phyloP scores from a whole-genome alignment of 2,329 filamentous ascomycete species.

The Peltaster fructicola region DNA sequence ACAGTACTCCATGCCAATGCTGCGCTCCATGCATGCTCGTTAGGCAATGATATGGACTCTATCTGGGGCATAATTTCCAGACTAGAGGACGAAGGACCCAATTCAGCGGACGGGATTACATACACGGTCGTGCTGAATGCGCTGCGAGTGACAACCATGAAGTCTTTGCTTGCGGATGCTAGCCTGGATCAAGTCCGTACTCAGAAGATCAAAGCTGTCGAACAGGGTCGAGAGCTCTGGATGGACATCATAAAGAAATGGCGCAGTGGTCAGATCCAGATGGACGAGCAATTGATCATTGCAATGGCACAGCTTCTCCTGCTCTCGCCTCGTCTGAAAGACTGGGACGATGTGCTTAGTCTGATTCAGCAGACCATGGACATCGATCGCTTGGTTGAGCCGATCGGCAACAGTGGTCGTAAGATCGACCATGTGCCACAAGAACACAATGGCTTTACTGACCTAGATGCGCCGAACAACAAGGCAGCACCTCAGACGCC shows the following conservation, averaged over 20 bases:
- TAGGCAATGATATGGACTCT: constrained; percentile 57
- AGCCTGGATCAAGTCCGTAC: constrained; percentile 12
- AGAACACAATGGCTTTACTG: constrained; percentile 5
- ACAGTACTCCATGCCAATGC: constrained; percentile 78
- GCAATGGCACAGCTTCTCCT: constrained; percentile 69
- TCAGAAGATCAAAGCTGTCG: constrained; percentile 32
- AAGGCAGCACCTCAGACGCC: constrained; percentile 15
- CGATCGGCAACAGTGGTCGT: constrained; percentile 15
- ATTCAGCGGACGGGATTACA: constrained; percentile 51
- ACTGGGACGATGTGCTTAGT: constrained; percentile 55
- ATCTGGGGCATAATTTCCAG: constrained; percentile 62
- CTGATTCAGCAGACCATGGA: constrained; percentile 71
- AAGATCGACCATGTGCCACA: constrained; percentile 14
- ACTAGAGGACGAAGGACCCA: constrained; percentile 44
- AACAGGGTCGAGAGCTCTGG: constrained; percentile 62
- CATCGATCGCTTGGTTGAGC: constrained; percentile 40
- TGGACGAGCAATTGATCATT: constrained; percentile 66
- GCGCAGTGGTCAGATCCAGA: constrained; percentile 47
- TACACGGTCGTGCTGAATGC: constrained; percentile 74
- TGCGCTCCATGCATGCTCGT: constrained; percentile 63
- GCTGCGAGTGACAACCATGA: constrained; percentile 33
- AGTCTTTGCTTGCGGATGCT: constrained; percentile 13
- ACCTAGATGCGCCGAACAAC: constrained; percentile 10
- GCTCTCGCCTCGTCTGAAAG: constrained; percentile 38
- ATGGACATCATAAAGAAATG: constrained; percentile 60